Base-by-base conservation (phyloP, 768 basidiomycete genomes). In the Xanthoconium purpureum region DNA sequence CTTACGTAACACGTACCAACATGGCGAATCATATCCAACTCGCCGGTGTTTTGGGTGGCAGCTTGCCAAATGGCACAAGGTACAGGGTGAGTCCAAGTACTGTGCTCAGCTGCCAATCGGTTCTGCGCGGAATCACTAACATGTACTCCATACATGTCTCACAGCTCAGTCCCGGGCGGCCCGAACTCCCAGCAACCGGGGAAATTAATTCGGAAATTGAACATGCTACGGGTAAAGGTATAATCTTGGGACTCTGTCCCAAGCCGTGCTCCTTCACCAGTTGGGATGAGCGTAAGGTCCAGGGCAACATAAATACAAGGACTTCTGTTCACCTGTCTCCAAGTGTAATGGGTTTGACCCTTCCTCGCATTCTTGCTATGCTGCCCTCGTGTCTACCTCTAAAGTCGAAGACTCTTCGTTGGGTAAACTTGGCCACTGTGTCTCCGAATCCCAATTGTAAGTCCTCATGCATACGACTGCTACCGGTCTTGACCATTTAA, bases 381-480 rank as follows among this genome's bases (percentile, higher is more conserved):
- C 4, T 24, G 24, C 24, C 24, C 20, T 35, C 51, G 38, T 56
- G 56, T 47, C 64, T 32, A 36, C 12, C n/a, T 40, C 54, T 11
- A 44, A 40, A 18, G 67, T 69, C 17, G 57, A 66, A 20, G 72
- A 71, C 33, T 63, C 52, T 32, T 56, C 38, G 32, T 57, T 73
- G 15, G 67, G 71, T 18, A 66, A 65, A 35, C 53, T 69, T 15
- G 69, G 73, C 20, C 57, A 70, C 29, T 24, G 24, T 24, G 24
- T 24, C 24, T 24, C 24, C 24, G 24, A 24, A 24, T 24, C 24
- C 24, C 24, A 24, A 24, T 24, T 24, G 24, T 24, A 24, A 24
- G 24, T 24, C 24, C 53, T 24, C 6, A 30, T 17, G 15, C n/a
- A 13, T 18, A 18, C 15, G 38, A 24, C 11, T 6, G 15, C 14